A percentile compares a stretch with the other conserved stretches of the same genome.
phyloP scores from a whole-genome alignment of 345 rosid genomes.

The sweet orange (Citrus sinensis) region DVS_A1.0 CM039164.1:18024501-18025000 shows the following conservation, averaged over 20 bases:
- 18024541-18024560: too few species aligned
- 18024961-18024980: slow-evolving; percentile 27
- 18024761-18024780: slow-evolving; percentile 94
- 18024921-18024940: background rate
- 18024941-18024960: background rate
- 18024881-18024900: slow-evolving; percentile 11
- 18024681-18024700: too few species aligned
- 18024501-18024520: too few species aligned
- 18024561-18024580: too few species aligned
- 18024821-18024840: slow-evolving; percentile 68
- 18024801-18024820: slow-evolving; percentile 74
- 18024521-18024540: too few species aligned
- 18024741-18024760: slow-evolving; percentile 43
- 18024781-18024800: slow-evolving; percentile 89
- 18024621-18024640: too few species aligned
- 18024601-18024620: too few species aligned
- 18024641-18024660: too few species aligned
- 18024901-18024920: slow-evolving; percentile 1
- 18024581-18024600: too few species aligned
- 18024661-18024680: too few species aligned
- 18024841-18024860: slow-evolving; percentile 58
- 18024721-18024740: background rate
- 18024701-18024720: background rate
- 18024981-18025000: slow-evolving; percentile 99
- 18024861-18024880: slow-evolving; percentile 74